Percentiles rank a stretch among this genome's conserved stretches.
Evolutionary conservation across 495 filamentous ascomycete genomes (phyloP).

Genomic region (Talaromyces trachyspermus): DNA sequence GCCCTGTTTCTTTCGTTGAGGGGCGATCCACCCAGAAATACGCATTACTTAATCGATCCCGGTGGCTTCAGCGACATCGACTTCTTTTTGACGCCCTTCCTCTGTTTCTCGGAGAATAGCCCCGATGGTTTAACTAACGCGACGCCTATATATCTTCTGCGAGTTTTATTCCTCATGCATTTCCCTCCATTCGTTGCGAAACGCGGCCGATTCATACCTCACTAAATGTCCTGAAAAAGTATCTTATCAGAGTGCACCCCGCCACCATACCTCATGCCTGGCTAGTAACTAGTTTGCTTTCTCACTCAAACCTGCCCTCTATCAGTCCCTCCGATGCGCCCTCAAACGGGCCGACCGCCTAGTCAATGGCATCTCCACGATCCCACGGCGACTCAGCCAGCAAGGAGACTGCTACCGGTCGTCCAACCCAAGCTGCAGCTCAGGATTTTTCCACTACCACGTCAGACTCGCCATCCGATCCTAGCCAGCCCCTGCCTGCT

Average conservation of each 20-base stretch:
- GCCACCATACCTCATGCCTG: slow-evolving; percentile 3
- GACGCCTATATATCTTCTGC: not conserved
- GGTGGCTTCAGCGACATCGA: not conserved
- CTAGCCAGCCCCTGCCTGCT: not conserved
- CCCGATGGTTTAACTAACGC: not conserved
- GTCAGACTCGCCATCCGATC: not conserved
- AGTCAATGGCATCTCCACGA: slow-evolving; percentile 2
- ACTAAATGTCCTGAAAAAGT: not conserved
- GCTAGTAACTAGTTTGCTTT: not conserved
- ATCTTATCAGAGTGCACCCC: not conserved
- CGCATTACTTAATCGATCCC: slow-evolving; percentile 3
- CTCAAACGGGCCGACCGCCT: not conserved
- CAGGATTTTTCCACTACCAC: not conserved
- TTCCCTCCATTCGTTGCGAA: not conserved
- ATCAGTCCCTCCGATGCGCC: not conserved
- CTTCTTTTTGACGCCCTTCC: not conserved
- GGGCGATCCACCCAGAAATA: slow-evolving; percentile 1
- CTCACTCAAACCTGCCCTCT: not conserved
- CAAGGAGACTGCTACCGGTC: not conserved
- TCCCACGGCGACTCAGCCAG: not conserved
- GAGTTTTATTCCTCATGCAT: not conserved
- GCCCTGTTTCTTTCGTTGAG: slow-evolving; percentile 1
- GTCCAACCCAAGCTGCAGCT: not conserved
- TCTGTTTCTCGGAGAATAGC: slow-evolving; percentile 3
- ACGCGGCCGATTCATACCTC: not conserved